Evolutionary conservation across 2,329 filamentous ascomycete genomes (phyloP), one percentile per base, ranked within the genome.

Genomic region (Neofusicoccum laricinum): DNA sequence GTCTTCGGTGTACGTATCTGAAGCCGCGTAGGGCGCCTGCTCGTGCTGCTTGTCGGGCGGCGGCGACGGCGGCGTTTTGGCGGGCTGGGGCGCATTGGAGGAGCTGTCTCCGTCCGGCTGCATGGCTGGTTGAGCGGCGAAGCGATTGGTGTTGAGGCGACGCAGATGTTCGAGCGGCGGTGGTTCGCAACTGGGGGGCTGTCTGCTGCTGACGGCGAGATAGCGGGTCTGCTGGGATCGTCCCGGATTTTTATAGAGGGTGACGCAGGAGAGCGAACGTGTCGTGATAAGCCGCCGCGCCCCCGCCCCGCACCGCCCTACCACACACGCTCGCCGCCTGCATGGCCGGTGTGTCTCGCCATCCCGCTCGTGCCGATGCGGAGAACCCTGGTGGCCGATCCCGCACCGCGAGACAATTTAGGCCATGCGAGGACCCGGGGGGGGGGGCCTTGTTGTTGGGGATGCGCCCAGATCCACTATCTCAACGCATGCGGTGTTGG

Each of bases 1-100:
- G 51, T 57, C 38, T 32, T 57, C 51, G 51, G 51, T 43, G 51
- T 57, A 57, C 51, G 51, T 57, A 57, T 57, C 51, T 57, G 51
- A 57, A 57, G 51, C 51, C n/a, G 51, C 36, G 51, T 41, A 41
- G 1, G 45, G 30, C 4, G 45, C 21, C 7, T 11, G 14, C 0
- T 38, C 17, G 5, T 40, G 34, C 34, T 55, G 17, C 51, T 57
- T 43, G 19, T 41, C 36, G 38, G 51, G 38, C 19, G 51, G 21
- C 38, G 51, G 51, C 3, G 51, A n/a, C 10, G 51, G 38, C 3
- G 51, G 51, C 4, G 51, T n/a, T 7, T 43, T 17, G 51, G 38
- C 32, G 51, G 30, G 51, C 6, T 55, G 50, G 34, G 50, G 50
- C 21, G 50, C 7, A 10, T 51, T 38, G 15, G 50, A 19, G 8